These are phyloP conservation scores for Thermoascus crustaceus DNA, from an alignment of 2,329 filamentous ascomycete genomes.

Conservation along the genomic window DNA sequence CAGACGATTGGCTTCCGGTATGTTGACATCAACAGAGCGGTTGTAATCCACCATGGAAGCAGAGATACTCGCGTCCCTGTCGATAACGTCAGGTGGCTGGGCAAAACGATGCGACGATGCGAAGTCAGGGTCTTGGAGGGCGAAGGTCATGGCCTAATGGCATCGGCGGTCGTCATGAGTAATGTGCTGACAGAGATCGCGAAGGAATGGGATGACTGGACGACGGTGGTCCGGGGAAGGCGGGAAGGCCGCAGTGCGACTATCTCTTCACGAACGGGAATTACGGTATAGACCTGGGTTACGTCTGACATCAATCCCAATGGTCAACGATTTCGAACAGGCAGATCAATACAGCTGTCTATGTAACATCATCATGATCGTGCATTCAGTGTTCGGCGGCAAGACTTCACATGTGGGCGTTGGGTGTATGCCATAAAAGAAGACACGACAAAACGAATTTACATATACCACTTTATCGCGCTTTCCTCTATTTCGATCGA, in stretches of 20 bases:
- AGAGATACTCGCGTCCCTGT: constrained; percentile 86
- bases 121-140: constrained; percentile 85
- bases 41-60: constrained; percentile 90
- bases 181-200: constrained; percentile 90
- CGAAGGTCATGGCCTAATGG: constrained; percentile 94
- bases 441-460: background rate
- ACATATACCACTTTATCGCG: background rate
- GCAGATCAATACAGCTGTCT: background rate
- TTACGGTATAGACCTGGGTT: constrained; percentile 5
- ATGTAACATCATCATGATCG: background rate
- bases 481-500: background rate
- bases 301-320: background rate
- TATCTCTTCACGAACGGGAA: constrained; percentile 16
- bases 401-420: no score
- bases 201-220: constrained; percentile 88
- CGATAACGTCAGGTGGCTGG: constrained; percentile 91
- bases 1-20: constrained; percentile 94
- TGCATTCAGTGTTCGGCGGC: no score
- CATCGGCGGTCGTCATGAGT: constrained; percentile 86
- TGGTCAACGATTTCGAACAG: no score
- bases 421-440: background rate
- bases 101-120: constrained; percentile 85
- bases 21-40: constrained; percentile 83
- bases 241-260: constrained; percentile 24
- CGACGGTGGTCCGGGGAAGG: constrained; percentile 46